A percentile compares a stretch with the other conserved stretches of the same genome.
phyloP scores from a whole-genome alignment of 495 filamentous ascomycete genomes.

The Monascus purpureus region DNA sequence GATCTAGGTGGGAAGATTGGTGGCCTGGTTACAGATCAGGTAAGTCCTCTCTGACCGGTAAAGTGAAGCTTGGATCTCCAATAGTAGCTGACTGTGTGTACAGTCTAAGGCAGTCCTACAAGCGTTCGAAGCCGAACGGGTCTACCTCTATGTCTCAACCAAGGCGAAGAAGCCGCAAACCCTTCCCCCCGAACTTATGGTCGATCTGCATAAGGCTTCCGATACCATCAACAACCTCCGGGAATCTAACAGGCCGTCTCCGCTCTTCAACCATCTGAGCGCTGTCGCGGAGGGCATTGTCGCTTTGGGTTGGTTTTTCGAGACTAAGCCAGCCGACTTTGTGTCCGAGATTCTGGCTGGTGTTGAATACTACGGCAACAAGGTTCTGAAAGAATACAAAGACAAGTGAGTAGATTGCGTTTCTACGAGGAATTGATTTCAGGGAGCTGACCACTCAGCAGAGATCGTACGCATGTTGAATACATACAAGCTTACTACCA shows the following conservation, averaged over 20 bases:
- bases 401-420: conserved; percentile 55
- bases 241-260: conserved; percentile 59
- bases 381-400: conserved; percentile 76
- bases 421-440: conserved; percentile 1
- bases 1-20: conserved; percentile 65
- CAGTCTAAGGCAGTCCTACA: conserved; percentile 46
- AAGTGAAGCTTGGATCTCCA: neutral
- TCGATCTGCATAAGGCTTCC: conserved; percentile 67
- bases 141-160: conserved; percentile 74
- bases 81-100: conserved; percentile 2
- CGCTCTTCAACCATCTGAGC: conserved; percentile 62
- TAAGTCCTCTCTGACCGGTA: conserved; percentile 14
- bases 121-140: conserved; percentile 71
- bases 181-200: conserved; percentile 55
- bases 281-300: conserved; percentile 81
- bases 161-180: conserved; percentile 85
- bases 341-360: conserved; percentile 64
- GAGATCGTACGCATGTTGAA: conserved; percentile 63
- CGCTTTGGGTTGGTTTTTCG: conserved; percentile 74
- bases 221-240: conserved; percentile 61
- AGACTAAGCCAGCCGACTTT: conserved; percentile 65
- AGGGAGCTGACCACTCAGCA: no score
- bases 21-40: conserved; percentile 68
- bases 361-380: conserved; percentile 83
- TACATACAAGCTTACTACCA: conserved; percentile 82